Evolutionary conservation across 305 asterid genomes (phyloP), one percentile per base, ranked within the genome.

Genomic region (Fraxinus greggii): DNA sequence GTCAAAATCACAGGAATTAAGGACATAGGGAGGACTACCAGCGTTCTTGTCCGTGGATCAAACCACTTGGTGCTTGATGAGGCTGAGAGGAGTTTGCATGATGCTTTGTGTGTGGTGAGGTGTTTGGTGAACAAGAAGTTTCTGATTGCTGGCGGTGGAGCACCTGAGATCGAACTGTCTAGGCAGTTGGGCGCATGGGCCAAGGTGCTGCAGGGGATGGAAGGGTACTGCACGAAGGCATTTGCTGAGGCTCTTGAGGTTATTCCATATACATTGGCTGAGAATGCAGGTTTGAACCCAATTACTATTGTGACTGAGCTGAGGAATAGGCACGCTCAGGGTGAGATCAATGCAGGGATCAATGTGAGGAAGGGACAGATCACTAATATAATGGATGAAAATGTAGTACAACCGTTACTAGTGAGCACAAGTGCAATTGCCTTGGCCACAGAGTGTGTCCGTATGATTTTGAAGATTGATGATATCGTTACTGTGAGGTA

Each of bases 191-290:
- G 98, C 72, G 95, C 99, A 4, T 95, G 99, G 99, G 95, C 97
- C 0, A 94, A 94, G 89, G 97, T 94, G 88, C 85, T 96, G 83
- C 96, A 92, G 83, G 99, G 99, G 31, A 96, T 94, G 99, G 99
- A 94, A 91, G 95, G 98, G 5, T 94, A 91, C 80, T 96, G 98
- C 86, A 97, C 91, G 84, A 93, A 78, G 82, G 94, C 97, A 13
- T 96, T 96, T 86, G 99, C 98, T 21, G 99, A 96, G 88, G 95
- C 97, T 36, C 91, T 96, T n/a, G 99, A 95, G 90, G 99, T 95
- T 48, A 88, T 95, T 79, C 99, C 99, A 1, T 95, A 95, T 88
- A 95, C 99, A 8, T 88, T 95, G 89, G 98, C 98, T 77, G 98
- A 95, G 88, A 95, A 95, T 86, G 99, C 98, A 6, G 99, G 99